Evolutionary conservation across 2,329 filamentous ascomycete genomes (phyloP).

Genomic region (Fusarium brachygibbosum): DNA sequence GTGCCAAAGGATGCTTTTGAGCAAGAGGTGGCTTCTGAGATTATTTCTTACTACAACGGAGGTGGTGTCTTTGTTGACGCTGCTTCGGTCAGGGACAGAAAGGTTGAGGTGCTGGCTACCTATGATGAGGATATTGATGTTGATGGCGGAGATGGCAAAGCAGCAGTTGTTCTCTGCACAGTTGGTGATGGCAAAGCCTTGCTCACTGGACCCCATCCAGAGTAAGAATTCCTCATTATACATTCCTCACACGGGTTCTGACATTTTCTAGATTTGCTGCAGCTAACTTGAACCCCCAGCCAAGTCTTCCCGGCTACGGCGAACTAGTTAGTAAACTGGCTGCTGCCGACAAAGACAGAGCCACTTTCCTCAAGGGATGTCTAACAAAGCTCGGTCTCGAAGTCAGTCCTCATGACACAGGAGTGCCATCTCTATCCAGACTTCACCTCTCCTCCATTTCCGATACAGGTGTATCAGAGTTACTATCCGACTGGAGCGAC

Average conservation of each 20-base stretch:
- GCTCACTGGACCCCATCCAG: constrained; percentile 90
- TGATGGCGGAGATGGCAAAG: constrained; percentile 78
- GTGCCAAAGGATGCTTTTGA: constrained; percentile 73
- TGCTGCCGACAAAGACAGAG: constrained; percentile 77
- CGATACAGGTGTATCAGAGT: constrained; percentile 73
- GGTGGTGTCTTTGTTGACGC: constrained; percentile 93
- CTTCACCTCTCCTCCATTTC: constrained; percentile 83
- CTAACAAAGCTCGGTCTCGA: constrained; percentile 85
- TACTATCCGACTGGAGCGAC: constrained; percentile 76
- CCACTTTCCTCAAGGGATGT: constrained; percentile 82
- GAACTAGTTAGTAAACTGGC: constrained; percentile 76
- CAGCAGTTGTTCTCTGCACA: constrained; percentile 86
- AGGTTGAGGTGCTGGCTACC: constrained; percentile 84
- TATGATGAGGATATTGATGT: constrained; percentile 83
- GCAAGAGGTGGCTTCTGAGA: constrained; percentile 69
- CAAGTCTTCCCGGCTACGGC: constrained; percentile 76
- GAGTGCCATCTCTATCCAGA: constrained; percentile 82
- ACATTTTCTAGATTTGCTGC: constrained; percentile 78
- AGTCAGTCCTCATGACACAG: constrained; percentile 76
- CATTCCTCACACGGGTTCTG: background rate
- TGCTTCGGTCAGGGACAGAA: constrained; percentile 68
- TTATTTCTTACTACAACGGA: constrained; percentile 91
- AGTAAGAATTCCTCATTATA: constrained; percentile 65
- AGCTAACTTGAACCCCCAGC: constrained; percentile 78
- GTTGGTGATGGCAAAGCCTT: constrained; percentile 84